Evolutionary conservation across 352 stramenopile genomes (phyloP).

Genomic region (Pythium rhizo-oryzae): DNA sequence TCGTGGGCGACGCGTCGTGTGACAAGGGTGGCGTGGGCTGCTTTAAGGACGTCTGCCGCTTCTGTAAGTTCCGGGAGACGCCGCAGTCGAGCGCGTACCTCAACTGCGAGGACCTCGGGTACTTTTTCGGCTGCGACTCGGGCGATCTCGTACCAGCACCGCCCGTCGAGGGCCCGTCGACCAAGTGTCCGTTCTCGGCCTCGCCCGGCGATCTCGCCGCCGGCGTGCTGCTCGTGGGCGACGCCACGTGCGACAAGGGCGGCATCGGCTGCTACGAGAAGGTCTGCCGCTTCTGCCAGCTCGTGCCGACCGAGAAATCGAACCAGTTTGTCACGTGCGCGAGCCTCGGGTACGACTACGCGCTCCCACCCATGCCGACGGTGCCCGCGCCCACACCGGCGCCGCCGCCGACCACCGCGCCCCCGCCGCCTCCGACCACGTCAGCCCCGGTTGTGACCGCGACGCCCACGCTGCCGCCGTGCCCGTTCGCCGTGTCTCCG

Average conservation of each 20-base stretch:
- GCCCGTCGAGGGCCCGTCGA: neutral
- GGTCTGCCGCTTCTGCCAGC: conserved; percentile 18
- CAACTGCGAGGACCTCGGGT: conserved; percentile 7
- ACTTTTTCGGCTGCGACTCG: conserved; percentile 8
- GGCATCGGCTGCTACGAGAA: conserved; percentile 14
- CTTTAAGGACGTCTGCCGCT: conserved; percentile 18
- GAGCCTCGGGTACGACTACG: conserved; percentile 10
- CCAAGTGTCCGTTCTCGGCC: conserved; percentile 1
- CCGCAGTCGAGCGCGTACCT: conserved; percentile 11
- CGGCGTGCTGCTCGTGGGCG: conserved; percentile 25
- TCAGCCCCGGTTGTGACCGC: neutral
- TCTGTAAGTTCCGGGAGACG: conserved; percentile 29
- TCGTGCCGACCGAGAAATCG: conserved; percentile 9
- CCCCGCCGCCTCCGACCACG: neutral
- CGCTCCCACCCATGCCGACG: neutral
- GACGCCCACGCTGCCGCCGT: neutral
- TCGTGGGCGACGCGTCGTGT: conserved; percentile 2
- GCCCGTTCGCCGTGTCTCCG: neutral
- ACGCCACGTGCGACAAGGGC: conserved; percentile 18
- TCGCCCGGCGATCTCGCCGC: conserved; percentile 17
- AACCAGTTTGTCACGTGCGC: conserved; percentile 9
- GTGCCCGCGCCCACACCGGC: neutral
- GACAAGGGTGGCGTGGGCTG: conserved; percentile 1
- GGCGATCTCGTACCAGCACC: neutral
- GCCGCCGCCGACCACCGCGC: neutral